Evolutionary conservation across 768 basidiomycete species (phyloP), one percentile per base, ranked within the genome.

Genomic region (Lentinula boryana): DNA sequence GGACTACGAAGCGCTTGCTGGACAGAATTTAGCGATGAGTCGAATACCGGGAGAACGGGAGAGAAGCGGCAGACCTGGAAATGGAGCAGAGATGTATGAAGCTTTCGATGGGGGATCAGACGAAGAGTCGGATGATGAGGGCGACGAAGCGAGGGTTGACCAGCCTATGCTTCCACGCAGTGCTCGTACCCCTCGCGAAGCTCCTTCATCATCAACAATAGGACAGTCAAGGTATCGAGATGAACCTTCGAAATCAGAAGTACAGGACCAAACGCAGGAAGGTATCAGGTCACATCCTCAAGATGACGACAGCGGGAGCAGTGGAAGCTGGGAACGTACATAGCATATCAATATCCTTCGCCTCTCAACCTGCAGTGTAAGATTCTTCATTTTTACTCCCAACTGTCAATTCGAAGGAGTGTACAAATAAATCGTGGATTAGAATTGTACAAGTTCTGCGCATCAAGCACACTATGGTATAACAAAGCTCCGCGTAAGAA

Each of bases 91-190:
- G 73, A 70, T 99, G 63, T 98, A 98, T 67, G 95, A 98, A 72
- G 95, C 96, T 15, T 98, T 98, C 73, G 94, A 93, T 40, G 93
- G 93, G 69, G 81, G 86, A 31, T 88, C 87, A 33, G 94, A 93
- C 62, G 43, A 48, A 9, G 55, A 36, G 5, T 32, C 6, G 54
- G 89, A 91, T 49, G 89, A 87, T 15, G 87, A 49, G 9, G 38
- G 31, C 43, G 27, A 56, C 4, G 55, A 56, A 18, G 57, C 89
- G 61, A 84, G 76, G 16, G 84, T 90, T 66, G 93, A 95, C 68
- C 80, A 81, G 63, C 86, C 86, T 0, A 82, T 82, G 40, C 75
- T 95, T 52, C 79, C 57, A 4, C 27, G 80, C 21, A 74, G 76
- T 32, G 71, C 68, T 21, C 72, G 74, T 67, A 72, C 40, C 5